Percentiles rank a stretch among this genome's conserved stretches.
phyloP scores from a whole-genome alignment of 108 stramenopile species.

The Aureococcus anophagefferens region DNA sequence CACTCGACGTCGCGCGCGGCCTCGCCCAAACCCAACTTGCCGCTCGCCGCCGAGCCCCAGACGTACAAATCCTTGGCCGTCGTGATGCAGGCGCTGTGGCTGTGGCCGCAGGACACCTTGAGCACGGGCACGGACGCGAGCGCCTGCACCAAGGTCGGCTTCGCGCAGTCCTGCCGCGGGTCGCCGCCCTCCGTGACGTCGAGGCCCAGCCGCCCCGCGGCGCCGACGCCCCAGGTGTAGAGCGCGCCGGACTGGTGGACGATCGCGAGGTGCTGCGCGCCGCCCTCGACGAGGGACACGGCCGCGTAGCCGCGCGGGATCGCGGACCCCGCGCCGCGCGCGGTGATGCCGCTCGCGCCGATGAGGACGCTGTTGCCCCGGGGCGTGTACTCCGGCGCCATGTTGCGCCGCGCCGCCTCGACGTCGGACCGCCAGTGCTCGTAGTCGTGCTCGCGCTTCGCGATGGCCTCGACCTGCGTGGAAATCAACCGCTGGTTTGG shows the following conservation, averaged over 20 bases:
- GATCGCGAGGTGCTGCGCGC: conserved; percentile 45
- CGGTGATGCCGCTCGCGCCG: conserved; percentile 27
- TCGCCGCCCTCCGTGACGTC: conserved; percentile 23
- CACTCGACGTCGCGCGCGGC: conserved; percentile 19
- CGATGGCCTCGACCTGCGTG: too few species aligned
- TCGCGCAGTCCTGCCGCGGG: conserved; percentile 22
- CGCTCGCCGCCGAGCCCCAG: conserved; percentile 48
- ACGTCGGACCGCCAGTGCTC: conserved; percentile 34
- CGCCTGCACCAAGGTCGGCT: conserved; percentile 37
- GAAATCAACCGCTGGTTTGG: too few species aligned
- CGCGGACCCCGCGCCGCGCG: conserved; percentile 25
- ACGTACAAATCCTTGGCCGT: conserved; percentile 35
- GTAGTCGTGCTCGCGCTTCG: conserved; percentile 28
- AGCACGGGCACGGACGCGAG: conserved; percentile 16
- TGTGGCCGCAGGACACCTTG: conserved; percentile 22
- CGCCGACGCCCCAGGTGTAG: conserved; percentile 46
- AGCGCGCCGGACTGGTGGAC: conserved; percentile 39
- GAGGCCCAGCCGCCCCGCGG: conserved; percentile 33
- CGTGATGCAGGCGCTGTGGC: conserved; percentile 35
- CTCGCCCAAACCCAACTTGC: conserved; percentile 48
- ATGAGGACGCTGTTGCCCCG: conserved; percentile 27
- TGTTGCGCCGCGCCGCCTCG: background rate
- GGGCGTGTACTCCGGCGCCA: conserved; percentile 13
- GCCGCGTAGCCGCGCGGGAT: conserved; percentile 36
- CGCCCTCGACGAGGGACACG: conserved; percentile 30